Percentiles rank a stretch among this genome's conserved stretches.
These are phyloP conservation scores for Penicillium sp. DNA, from an alignment of 2,329 filamentous ascomycete species.

Conservation along the genomic window DNA sequence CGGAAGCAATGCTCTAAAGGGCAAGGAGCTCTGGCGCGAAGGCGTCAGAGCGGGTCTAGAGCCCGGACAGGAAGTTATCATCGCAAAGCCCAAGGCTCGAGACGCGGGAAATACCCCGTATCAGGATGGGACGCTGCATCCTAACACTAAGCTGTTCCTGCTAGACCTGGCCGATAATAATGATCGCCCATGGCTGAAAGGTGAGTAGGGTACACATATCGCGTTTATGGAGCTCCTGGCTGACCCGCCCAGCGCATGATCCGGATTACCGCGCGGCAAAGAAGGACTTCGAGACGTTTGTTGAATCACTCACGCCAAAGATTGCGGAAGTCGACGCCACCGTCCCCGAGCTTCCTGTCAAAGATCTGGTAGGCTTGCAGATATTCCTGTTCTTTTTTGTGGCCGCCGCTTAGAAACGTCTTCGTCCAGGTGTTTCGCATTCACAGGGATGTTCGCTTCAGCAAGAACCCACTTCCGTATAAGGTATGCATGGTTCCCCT, in stretches of 20 bases:
- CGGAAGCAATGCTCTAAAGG: constrained; percentile 26
- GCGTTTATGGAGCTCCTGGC: constrained; percentile 10
- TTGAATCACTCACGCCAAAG: constrained; percentile 68
- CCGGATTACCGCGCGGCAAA: constrained; percentile 73
- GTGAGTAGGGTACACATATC: constrained; percentile 38
- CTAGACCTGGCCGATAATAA: constrained; percentile 60
- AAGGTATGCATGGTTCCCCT: constrained; percentile 57
- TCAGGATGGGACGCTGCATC: constrained; percentile 58
- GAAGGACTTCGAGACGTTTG: constrained; percentile 78
- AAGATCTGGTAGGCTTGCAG: constrained; percentile 63
- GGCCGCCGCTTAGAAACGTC: constrained; percentile 10
- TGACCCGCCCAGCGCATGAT: constrained; percentile 63
- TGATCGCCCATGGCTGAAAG: constrained; percentile 63
- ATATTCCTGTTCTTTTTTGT: not conserved
- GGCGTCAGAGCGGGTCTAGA: constrained; percentile 56
- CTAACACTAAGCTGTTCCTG: constrained; percentile 63
- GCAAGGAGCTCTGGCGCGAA: constrained; percentile 56
- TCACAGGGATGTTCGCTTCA: constrained; percentile 82
- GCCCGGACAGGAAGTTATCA: constrained; percentile 60
- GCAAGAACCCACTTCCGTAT: constrained; percentile 80
- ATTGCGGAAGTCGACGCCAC: constrained; percentile 74
- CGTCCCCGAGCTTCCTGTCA: constrained; percentile 79
- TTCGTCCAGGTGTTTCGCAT: constrained; percentile 69
- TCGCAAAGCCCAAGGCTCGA: constrained; percentile 63
- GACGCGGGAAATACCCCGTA: constrained; percentile 60